Evolutionary conservation across 2,329 filamentous ascomycete genomes (phyloP).

Genomic region (Neonectria ditissima): DNA sequence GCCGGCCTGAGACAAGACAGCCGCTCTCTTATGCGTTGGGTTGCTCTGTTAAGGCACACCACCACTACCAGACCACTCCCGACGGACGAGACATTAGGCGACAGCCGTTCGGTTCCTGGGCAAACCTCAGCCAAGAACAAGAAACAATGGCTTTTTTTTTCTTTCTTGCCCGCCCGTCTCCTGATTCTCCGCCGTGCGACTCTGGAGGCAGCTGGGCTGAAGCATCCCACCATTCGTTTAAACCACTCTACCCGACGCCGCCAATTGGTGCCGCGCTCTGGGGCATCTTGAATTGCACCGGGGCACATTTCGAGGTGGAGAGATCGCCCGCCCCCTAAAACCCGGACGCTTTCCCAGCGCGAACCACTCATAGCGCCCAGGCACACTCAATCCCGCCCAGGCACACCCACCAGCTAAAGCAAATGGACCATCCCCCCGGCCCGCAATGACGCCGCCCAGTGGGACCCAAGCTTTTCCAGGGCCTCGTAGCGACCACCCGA

Average conservation of each 20-base stretch:
- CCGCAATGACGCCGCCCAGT: neutral
- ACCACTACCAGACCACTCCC: neutral
- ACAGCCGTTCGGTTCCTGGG: neutral
- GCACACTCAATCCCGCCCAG: neutral
- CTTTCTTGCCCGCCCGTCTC: neutral
- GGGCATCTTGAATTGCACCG: constrained; percentile 8
- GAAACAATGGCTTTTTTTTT: constrained; percentile 6
- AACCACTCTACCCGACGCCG: constrained; percentile 12
- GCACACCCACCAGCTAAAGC: neutral
- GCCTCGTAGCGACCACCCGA: neutral
- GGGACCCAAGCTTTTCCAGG: neutral
- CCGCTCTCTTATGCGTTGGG: neutral
- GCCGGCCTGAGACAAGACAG: constrained; percentile 18
- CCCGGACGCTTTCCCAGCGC: neutral
- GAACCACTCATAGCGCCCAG: neutral
- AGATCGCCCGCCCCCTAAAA: neutral
- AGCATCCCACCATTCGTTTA: neutral
- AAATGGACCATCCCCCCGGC: neutral
- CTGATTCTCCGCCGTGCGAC: neutral
- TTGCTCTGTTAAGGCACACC: neutral
- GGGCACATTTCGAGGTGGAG: constrained; percentile 17
- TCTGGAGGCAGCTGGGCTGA: neutral
- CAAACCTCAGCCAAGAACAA: constrained; percentile 3
- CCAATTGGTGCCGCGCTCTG: constrained; percentile 6
- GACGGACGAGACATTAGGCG: neutral